phyloP scores from a whole-genome alignment of 495 filamentous ascomycete genomes.

The Penicillium goetzii region DNA sequence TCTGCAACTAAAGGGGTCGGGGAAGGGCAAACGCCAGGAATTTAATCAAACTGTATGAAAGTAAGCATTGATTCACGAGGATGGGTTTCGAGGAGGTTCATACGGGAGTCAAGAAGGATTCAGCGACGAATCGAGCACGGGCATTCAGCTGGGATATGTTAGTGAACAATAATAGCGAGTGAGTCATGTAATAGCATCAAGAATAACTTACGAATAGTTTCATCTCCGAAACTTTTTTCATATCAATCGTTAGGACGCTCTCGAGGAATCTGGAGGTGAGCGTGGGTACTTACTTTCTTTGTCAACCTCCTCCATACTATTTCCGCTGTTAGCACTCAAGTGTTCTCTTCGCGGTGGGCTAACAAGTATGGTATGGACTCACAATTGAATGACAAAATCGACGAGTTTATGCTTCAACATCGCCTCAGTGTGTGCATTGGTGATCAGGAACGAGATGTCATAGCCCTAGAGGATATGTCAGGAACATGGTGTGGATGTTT shows the following conservation, averaged over 20 bases:
- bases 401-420: slow-evolving; percentile 99
- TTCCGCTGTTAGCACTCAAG: not conserved
- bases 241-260: not conserved
- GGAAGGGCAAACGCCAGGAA: slow-evolving; percentile 18
- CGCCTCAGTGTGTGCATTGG: slow-evolving; percentile 96
- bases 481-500: not conserved
- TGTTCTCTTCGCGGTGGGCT: not conserved
- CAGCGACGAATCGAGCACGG: slow-evolving; percentile 94
- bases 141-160: slow-evolving; percentile 76
- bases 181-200: slow-evolving; percentile 19
- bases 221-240: slow-evolving; percentile 73
- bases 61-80: slow-evolving; percentile 13
- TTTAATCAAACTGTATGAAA: slow-evolving; percentile 45
- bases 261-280: no score
- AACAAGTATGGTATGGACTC: not conserved
- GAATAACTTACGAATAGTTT: slow-evolving; percentile 87
- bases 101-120: slow-evolving; percentile 96
- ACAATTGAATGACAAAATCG: slow-evolving; percentile 95
- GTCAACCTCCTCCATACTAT: slow-evolving; percentile 91
- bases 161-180: slow-evolving; percentile 13
- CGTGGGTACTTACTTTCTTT: slow-evolving; percentile 72
- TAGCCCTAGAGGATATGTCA: slow-evolving; percentile 67
- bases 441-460: slow-evolving; percentile 98
- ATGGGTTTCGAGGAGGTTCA: slow-evolving; percentile 29
- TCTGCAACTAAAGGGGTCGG: slow-evolving; percentile 13